Conservation (phyloP, 202 grass and related monocot species). For the Setaria italica region DNA sequence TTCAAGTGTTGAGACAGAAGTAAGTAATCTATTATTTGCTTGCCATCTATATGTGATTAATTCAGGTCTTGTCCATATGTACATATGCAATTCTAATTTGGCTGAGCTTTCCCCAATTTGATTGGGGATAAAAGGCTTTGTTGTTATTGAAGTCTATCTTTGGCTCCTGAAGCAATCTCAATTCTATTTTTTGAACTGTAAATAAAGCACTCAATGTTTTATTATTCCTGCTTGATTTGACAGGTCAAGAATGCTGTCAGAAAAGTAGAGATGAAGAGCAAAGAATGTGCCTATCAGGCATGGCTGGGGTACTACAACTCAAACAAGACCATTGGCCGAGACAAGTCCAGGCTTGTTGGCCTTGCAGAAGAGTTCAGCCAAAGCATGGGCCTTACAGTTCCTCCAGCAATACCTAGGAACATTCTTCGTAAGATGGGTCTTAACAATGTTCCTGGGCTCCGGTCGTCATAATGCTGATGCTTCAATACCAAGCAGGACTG, state of each 20-base stretch:
- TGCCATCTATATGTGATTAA: conserved; percentile 23
- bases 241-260: conserved; percentile 67
- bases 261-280: conserved; percentile 71
- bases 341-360: conserved; percentile 73
- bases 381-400: conserved; percentile 69
- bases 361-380: conserved; percentile 90
- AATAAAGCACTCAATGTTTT: conserved; percentile 23
- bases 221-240: conserved; percentile 39
- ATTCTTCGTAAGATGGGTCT: conserved; percentile 82
- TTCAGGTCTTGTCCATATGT: conserved; percentile 14
- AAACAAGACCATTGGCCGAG: conserved; percentile 65
- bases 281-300: conserved; percentile 92
- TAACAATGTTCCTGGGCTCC: conserved; percentile 62
- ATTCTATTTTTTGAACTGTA: conserved; percentile 9
- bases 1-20: conserved; percentile 57
- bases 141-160: background rate
- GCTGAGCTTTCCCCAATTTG: background rate
- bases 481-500: conserved; percentile 4
- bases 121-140: background rate
- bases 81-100: background rate
- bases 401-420: conserved; percentile 54
- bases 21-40: conserved; percentile 53
- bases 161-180: conserved; percentile 28
- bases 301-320: conserved; percentile 98
- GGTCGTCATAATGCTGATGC: conserved; percentile 44